A percentile compares a stretch with the other conserved stretches of the same genome.
Evolutionary conservation across 2,329 filamentous ascomycete genomes (phyloP).

Genomic region (Trematosphaeria pertusa): DNA sequence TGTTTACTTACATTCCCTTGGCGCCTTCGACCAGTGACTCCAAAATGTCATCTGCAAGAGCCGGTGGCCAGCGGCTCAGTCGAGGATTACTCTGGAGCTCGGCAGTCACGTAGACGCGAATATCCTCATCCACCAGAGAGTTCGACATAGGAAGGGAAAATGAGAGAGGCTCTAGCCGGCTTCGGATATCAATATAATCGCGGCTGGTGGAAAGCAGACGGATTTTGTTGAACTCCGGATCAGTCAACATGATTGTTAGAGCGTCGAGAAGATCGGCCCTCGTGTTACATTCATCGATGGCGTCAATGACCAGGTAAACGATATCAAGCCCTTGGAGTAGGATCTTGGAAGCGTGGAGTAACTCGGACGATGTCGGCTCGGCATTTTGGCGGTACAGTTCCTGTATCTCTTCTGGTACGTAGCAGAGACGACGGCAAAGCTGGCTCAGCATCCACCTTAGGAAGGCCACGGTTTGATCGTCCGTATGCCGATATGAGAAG

Average conservation of each 20-base stretch:
- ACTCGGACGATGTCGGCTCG: not conserved
- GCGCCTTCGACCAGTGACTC: constrained; percentile 7
- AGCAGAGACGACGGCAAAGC: constrained; percentile 5
- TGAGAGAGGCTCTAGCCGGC: not conserved
- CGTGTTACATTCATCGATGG: constrained; percentile 8
- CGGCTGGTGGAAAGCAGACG: constrained; percentile 8
- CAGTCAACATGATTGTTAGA: not conserved
- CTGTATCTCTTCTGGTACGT: not conserved
- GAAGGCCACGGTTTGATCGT: constrained; percentile 5
- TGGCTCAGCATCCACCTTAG: constrained; percentile 12
- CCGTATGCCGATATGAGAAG: constrained; percentile 8
- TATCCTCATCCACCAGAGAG: constrained; percentile 11
- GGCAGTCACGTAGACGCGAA: constrained; percentile 1
- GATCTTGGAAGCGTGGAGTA: not conserved
- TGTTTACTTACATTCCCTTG: constrained; percentile 13
- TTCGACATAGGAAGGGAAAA: constrained; percentile 13
- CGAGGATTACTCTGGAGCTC: not conserved
- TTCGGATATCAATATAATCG: constrained; percentile 10
- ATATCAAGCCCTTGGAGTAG: not conserved
- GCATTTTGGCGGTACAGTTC: not conserved
- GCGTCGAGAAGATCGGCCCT: constrained; percentile 1
- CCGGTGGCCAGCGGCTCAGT: constrained; percentile 3
- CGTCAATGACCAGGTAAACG: constrained; percentile 11
- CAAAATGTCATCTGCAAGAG: not conserved
- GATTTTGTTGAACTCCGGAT: constrained; percentile 1